Conservation (phyloP, 2,329 filamentous ascomycete species). For the Botrytis pseudocinerea region DNA sequence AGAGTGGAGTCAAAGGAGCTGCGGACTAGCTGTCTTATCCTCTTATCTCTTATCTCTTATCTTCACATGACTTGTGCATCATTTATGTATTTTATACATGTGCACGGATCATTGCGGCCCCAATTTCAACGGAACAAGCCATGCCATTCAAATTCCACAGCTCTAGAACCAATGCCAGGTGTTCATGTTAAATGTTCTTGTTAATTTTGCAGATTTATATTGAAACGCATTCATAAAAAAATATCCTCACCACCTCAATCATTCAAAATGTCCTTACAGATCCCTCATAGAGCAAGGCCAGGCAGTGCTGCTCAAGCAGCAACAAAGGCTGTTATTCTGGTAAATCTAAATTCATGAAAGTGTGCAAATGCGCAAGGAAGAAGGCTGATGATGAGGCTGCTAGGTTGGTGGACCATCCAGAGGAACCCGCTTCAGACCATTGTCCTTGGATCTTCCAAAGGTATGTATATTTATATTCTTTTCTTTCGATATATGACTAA, state of each 20-base stretch:
- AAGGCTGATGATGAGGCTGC: constrained; percentile 24
- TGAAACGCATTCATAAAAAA: not conserved
- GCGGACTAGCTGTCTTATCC: not conserved
- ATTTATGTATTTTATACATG: not conserved
- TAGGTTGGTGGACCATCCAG: constrained; percentile 93
- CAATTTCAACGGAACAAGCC: constrained; percentile 1
- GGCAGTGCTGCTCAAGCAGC: constrained; percentile 52
- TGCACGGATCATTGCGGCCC: not conserved
- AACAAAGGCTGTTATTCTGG: constrained; percentile 94
- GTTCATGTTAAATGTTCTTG: constrained; percentile 16
- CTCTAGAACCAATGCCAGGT: constrained; percentile 19
- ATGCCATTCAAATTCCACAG: not conserved
- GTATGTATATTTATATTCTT: constrained; percentile 49
- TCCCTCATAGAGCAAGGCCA: constrained; percentile 49
- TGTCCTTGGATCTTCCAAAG: constrained; percentile 95
- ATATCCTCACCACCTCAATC: not conserved
- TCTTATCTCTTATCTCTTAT: not conserved
- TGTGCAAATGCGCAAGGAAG: constrained; percentile 7
- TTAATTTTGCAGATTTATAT: not conserved
- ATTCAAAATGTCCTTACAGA: constrained; percentile 46
- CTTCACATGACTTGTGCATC: not conserved
- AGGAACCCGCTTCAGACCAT: constrained; percentile 91
- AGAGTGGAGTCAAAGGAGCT: not conserved
- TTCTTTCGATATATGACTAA: not conserved
- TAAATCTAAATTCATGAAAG: constrained; percentile 48